Conservation (phyloP, 2,329 filamentous ascomycete species). For the Lecanicillium sp. region DNA sequence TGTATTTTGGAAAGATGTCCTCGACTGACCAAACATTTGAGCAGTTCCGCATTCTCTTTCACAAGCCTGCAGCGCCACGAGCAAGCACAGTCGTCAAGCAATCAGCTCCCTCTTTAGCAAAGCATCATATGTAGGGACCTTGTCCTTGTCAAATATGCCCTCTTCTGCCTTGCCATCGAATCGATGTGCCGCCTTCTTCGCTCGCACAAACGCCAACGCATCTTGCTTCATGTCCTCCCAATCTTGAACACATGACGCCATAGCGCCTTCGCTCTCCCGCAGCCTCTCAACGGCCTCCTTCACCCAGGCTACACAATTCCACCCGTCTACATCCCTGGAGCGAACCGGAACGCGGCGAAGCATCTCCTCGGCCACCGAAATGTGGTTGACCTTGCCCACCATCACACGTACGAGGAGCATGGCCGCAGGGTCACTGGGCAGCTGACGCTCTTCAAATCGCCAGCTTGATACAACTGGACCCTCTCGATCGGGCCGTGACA, state of each 20-base stretch:
- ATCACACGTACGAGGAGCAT: slow-evolving; percentile 12
- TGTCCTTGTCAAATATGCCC: slow-evolving; percentile 17
- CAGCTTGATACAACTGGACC: slow-evolving; percentile 11
- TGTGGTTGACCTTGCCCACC: slow-evolving; percentile 20
- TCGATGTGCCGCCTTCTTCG: slow-evolving; percentile 27
- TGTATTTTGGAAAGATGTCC: too few relatives aligned
- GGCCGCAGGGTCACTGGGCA: background rate
- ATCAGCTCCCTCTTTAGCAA: slow-evolving; percentile 16
- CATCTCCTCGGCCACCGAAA: slow-evolving; percentile 15
- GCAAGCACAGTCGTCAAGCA: slow-evolving; percentile 1
- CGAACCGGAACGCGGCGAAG: slow-evolving; percentile 20
- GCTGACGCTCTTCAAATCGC: slow-evolving; percentile 18
- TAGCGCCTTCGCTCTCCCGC: slow-evolving; percentile 16
- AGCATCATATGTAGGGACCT: slow-evolving; percentile 25
- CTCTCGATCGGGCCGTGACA: background rate
- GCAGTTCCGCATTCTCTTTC: too few relatives aligned
- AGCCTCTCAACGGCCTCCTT: slow-evolving; percentile 26
- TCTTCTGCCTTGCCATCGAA: slow-evolving; percentile 23
- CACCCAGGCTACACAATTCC: slow-evolving; percentile 34
- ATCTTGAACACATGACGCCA: slow-evolving; percentile 21
- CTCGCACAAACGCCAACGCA: slow-evolving; percentile 25
- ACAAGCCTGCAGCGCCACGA: too few relatives aligned
- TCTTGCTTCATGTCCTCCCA: slow-evolving; percentile 24
- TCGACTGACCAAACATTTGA: too few relatives aligned
- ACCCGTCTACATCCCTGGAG: slow-evolving; percentile 16